phyloP scores from a whole-genome alignment of 2,329 filamentous ascomycete species.

The Colletotrichum acutatum region DNA sequence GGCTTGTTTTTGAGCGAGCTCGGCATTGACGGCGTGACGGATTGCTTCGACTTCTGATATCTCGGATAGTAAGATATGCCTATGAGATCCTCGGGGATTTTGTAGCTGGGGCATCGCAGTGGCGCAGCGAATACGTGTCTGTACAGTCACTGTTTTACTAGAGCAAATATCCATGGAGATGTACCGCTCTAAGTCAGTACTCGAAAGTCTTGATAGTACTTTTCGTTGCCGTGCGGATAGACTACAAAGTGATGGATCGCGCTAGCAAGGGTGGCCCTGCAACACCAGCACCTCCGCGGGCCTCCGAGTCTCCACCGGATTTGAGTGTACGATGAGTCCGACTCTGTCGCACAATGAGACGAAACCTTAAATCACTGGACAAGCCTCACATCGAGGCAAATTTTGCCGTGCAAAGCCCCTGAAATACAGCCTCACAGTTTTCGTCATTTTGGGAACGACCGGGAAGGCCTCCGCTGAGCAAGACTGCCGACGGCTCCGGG shows the following conservation, averaged over 20 bases:
- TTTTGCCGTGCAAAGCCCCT: not conserved
- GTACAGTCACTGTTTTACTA: too few relatives aligned
- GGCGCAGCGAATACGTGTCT: not conserved
- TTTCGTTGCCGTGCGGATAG: not conserved
- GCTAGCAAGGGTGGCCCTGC: not conserved
- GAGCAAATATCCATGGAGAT: too few relatives aligned
- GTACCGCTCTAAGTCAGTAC: not conserved
- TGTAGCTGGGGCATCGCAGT: not conserved
- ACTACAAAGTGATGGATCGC: not conserved
- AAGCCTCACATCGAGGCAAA: not conserved
- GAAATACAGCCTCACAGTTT: not conserved
- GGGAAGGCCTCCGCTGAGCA: not conserved
- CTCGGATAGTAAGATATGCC: too few relatives aligned
- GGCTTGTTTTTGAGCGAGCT: not conserved
- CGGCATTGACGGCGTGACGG: not conserved
- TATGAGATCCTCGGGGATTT: not conserved
- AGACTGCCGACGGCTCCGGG: not conserved
- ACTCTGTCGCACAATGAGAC: constrained; percentile 5
- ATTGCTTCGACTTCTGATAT: not conserved
- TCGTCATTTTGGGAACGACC: not conserved
- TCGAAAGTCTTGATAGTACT: not conserved
- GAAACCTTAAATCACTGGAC: constrained; percentile 14
- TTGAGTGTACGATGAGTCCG: not conserved
- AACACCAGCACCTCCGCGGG: constrained; percentile 17
- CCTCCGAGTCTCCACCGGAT: constrained; percentile 14